Conservation (phyloP, 345 rosid species). For the Eucalyptus shirleyi region DNA sequence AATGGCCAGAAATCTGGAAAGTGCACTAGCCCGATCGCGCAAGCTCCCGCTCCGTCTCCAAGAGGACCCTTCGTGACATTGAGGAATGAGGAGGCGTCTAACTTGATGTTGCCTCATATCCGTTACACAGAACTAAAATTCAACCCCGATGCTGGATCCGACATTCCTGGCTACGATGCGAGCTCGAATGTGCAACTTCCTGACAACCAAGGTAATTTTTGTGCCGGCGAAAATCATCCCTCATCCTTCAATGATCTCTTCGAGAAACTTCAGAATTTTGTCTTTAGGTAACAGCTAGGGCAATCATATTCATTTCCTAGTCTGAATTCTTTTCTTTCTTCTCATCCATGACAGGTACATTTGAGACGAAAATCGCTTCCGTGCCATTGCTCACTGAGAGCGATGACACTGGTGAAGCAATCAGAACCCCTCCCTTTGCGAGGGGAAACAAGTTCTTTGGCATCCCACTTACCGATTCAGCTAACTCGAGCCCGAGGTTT, state of each 20-base stretch:
- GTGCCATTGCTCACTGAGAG: slow-evolving; percentile 26
- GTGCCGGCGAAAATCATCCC: background rate
- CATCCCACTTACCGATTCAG: slow-evolving; percentile 61
- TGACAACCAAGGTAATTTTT: slow-evolving; percentile 12
- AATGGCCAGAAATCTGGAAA: background rate
- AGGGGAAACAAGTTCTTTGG: slow-evolving; percentile 71
- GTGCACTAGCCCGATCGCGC: slow-evolving; percentile 5
- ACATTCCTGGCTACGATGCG: slow-evolving; percentile 10
- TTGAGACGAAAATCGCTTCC: slow-evolving; percentile 18
- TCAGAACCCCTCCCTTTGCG: slow-evolving; percentile 30
- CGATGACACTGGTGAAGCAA: slow-evolving; percentile 20
- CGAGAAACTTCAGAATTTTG: background rate
- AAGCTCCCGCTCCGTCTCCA: slow-evolving; percentile 73
- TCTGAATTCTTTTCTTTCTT: background rate
- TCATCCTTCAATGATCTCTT: background rate
- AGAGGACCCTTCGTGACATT: slow-evolving; percentile 15
- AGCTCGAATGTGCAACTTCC: background rate
- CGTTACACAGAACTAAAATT: slow-evolving; percentile 27
- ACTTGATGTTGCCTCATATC: slow-evolving; percentile 14
- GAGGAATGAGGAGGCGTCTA: slow-evolving; percentile 9
- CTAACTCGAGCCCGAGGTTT: slow-evolving; percentile 52
- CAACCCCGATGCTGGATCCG: slow-evolving; percentile 15
- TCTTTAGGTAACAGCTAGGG: background rate
- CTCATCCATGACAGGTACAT: slow-evolving; percentile 7
- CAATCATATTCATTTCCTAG: background rate